Evolutionary conservation across 2,329 filamentous ascomycete genomes (phyloP).

Genomic region (Stemphylium vesicarium): DNA sequence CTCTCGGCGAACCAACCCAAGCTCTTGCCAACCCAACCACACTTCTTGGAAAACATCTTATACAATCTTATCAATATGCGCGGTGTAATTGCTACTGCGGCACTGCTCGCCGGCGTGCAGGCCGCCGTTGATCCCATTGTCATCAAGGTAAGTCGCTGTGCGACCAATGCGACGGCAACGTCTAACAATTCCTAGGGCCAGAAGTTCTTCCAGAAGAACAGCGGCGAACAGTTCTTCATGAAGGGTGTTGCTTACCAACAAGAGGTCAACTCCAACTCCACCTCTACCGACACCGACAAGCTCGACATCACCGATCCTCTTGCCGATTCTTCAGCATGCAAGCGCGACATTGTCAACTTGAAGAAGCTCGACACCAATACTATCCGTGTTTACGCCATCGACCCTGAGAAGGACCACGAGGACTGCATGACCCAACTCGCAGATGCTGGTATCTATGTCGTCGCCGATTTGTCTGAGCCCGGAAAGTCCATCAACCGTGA

Average conservation of each 20-base stretch:
- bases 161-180: conserved; percentile 4
- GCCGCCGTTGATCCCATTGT: conserved; percentile 69
- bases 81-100: conserved; percentile 57
- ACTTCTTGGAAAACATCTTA: conserved; percentile 35
- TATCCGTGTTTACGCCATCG: conserved; percentile 92
- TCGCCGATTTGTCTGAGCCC: conserved; percentile 88
- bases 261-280: conserved; percentile 65
- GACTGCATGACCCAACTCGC: conserved; percentile 84
- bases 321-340: conserved; percentile 72
- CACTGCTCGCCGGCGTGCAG: conserved; percentile 59
- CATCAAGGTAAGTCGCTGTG: conserved; percentile 65
- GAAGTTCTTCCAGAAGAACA: conserved; percentile 90
- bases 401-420: conserved; percentile 78
- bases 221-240: conserved; percentile 82
- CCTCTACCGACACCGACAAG: conserved; percentile 56
- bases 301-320: conserved; percentile 81
- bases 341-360: conserved; percentile 84
- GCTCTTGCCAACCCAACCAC: conserved; percentile 32
- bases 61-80: conserved; percentile 57
- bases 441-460: conserved; percentile 90
- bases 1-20: conserved; percentile 34
- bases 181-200: conserved; percentile 61
- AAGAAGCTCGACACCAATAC: conserved; percentile 78
- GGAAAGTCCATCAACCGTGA: conserved; percentile 83
- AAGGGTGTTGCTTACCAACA: conserved; percentile 94